phyloP scores from a whole-genome alignment of 129 eudicot species.

The Flaveria ramosissima region DNA sequence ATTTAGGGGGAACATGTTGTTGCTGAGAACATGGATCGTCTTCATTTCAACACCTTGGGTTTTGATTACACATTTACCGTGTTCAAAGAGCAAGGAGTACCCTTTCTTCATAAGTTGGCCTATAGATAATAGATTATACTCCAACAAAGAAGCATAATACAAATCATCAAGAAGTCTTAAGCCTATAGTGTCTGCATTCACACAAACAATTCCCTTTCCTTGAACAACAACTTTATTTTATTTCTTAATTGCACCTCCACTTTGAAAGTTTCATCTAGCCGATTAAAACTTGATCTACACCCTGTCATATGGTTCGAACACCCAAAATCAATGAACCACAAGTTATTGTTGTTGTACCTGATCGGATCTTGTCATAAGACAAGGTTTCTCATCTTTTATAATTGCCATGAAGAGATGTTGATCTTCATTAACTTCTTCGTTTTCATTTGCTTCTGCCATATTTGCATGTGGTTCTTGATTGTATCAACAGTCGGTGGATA shows the following conservation, averaged over 20 bases:
- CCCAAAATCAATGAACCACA: neutral
- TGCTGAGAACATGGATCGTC: neutral
- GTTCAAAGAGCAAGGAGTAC: neutral
- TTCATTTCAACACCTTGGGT: neutral
- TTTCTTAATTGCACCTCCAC: neutral
- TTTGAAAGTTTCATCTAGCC: neutral
- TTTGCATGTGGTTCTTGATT: neutral
- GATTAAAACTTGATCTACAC: neutral
- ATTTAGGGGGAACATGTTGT: neutral
- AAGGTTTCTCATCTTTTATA: neutral
- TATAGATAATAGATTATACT: neutral
- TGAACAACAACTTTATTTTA: neutral
- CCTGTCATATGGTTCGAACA: neutral
- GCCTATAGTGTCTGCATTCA: neutral
- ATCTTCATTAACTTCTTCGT: neutral
- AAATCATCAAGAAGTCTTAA: neutral
- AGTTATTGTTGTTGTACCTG: neutral
- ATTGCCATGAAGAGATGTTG: neutral
- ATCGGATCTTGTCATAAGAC: neutral
- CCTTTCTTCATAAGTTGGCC: neutral
- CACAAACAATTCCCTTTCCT: neutral
- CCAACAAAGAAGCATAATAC: neutral
- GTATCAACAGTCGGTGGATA: neutral
- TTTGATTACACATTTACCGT: neutral
- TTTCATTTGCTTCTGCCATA: neutral